phyloP scores from a whole-genome alignment of 305 asterid species.

The Fraxinus velutina region DNA sequence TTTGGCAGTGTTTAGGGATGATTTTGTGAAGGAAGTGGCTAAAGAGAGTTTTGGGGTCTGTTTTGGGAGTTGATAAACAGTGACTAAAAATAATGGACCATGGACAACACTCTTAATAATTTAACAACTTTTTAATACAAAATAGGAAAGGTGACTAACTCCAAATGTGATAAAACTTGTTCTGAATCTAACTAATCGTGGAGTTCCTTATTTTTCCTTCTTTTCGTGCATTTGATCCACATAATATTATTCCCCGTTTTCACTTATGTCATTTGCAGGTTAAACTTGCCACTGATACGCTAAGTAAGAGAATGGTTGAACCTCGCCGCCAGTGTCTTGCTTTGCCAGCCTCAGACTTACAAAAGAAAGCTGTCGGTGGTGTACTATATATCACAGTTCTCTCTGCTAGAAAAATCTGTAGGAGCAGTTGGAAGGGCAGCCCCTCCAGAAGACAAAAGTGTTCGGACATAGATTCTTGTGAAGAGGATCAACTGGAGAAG shows the following conservation, averaged over 20 bases:
- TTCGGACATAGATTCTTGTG: conserved; percentile 29
- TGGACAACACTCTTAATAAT: neutral
- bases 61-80: neutral
- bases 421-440: conserved; percentile 33
- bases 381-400: conserved; percentile 56
- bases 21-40: neutral
- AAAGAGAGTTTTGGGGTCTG: neutral
- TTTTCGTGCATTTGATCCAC: neutral
- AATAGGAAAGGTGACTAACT: neutral
- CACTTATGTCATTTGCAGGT: conserved; percentile 46
- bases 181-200: neutral
- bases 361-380: conserved; percentile 82
- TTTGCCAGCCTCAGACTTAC: conserved; percentile 68
- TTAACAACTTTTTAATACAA: neutral
- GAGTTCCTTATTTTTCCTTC: neutral
- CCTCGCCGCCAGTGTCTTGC: conserved; percentile 90
- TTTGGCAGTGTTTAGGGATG: neutral
- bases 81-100: neutral
- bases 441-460: conserved; percentile 40
- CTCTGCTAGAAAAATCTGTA: conserved; percentile 62
- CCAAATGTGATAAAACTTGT: neutral
- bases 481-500: conserved; percentile 41
- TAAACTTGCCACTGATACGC: conserved; percentile 66
- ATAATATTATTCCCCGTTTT: neutral
- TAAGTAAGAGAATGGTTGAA: conserved; percentile 88